Evolutionary conservation across 164 flowering plant genomes (phyloP).

Genomic region (Vitis amurensis): DNA sequence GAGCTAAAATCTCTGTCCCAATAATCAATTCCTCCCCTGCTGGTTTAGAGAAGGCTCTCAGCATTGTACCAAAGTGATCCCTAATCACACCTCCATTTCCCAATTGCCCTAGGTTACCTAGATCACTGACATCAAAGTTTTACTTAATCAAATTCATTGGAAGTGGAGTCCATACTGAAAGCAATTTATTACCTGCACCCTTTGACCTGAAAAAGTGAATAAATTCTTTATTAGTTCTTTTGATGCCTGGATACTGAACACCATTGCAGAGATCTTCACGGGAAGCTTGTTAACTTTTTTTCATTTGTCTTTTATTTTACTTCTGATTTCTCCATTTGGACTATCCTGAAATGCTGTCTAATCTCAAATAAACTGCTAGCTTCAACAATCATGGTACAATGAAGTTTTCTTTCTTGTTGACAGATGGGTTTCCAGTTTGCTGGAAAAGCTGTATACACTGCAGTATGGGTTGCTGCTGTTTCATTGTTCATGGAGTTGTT

Average conservation of each 20-base stretch:
- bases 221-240: too few relatives aligned
- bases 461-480: constrained; percentile 98
- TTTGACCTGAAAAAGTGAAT: too few relatives aligned
- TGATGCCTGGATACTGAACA: background rate
- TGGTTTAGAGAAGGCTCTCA: too few relatives aligned
- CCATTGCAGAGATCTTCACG: background rate
- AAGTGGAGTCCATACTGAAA: too few relatives aligned
- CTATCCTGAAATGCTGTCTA: background rate
- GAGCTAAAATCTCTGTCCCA: too few relatives aligned
- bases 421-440: constrained; percentile 99
- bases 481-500: constrained; percentile 96
- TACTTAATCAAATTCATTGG: too few relatives aligned
- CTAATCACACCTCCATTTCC: too few relatives aligned
- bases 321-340: background rate
- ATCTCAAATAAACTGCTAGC: background rate
- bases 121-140: too few relatives aligned
- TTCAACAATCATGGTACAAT: background rate
- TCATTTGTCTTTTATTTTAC: background rate
- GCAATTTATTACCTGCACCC: too few relatives aligned
- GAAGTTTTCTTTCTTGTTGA: constrained; percentile 12
- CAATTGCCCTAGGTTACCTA: too few relatives aligned
- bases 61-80: too few relatives aligned
- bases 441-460: constrained; percentile 88
- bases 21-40: too few relatives aligned
- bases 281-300: background rate